Evolutionary conservation across 768 basidiomycete genomes (phyloP), one percentile per base, ranked within the genome.

Genomic region (Saitozyma podzolica): DNA sequence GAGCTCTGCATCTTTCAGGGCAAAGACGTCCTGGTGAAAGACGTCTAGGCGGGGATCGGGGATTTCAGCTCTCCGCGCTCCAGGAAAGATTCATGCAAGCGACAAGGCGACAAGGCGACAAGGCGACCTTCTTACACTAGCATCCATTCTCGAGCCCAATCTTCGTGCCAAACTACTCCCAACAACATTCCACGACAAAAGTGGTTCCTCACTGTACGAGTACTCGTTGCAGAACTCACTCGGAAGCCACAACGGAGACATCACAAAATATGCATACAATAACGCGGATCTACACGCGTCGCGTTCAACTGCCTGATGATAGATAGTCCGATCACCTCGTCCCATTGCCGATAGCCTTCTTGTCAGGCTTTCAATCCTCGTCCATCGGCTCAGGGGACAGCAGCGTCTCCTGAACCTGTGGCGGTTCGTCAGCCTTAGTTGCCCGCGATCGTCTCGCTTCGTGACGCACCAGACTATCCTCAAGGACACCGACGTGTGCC

Each of bases 1-100:
- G 77, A 80, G 54, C 69, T 75, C 17, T 72, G 68, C 40, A 75
- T 70, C 40, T 56, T 20, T 10, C 62, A 67, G 55, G 70, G 70
- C 3, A 47, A 50, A 20, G 73, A 75, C 47, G 73, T 75, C 9
- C 48, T 66, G 6, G 65, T 65, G 6, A 61, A 63, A 37, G 63
- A 56, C 17, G 40, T 43, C 16, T 29, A 9, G 13, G 11, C 11
- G 45, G 43, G 43, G 43, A 45, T n/a, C 29, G 29, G 29, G 2
- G 29, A n/a, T 29, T 29, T 5, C 29, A 29, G 29, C 5, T 29
- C 2, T 29, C 29, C 5, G 2, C 29, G 29, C 2, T 29, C 29
- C 29, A 29, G 29, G 2, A 29, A 29, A 29, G n/a, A n/a, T n/a
- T n/a, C n/a, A 29, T 29, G 29, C 29, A 29, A 29, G 2, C 29